These are phyloP conservation scores for Cladophialophora immunda DNA, from an alignment of 2,329 filamentous ascomycete species.

Conservation along the genomic window DNA sequence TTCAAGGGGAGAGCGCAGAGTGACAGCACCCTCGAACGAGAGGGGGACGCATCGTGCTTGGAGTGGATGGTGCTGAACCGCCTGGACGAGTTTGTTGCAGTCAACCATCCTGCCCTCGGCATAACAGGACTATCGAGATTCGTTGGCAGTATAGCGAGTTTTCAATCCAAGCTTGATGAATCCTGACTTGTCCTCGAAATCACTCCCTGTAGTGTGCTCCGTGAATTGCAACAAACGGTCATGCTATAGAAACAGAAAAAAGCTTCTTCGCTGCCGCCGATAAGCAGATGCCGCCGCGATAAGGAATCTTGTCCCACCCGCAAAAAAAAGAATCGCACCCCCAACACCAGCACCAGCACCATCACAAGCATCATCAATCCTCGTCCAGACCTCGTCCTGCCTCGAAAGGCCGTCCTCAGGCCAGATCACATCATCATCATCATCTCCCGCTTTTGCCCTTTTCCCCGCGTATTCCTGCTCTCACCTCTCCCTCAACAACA, in stretches of 20 bases:
- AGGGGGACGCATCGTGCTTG: background rate
- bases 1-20: background rate
- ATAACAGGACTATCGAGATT: background rate
- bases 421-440: background rate
- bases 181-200: background rate
- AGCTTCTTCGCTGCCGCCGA: background rate
- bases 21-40: background rate
- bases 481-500: background rate
- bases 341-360: background rate
- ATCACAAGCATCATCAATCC: background rate
- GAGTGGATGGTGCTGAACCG: background rate
- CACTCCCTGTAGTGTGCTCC: background rate
- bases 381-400: too few relatives aligned
- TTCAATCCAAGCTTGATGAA: background rate
- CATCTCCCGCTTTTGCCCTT: too few relatives aligned
- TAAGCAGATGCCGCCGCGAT: slow-evolving; percentile 11
- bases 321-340: background rate
- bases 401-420: background rate
- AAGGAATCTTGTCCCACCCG: slow-evolving; percentile 6
- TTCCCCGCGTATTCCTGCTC: background rate
- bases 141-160: background rate
- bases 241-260: background rate
- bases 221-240: background rate
- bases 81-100: background rate
- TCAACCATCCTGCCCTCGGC: background rate